Conservation (phyloP, 2,329 filamentous ascomycete genomes). For the Cyphellophora attinorum region DNA sequence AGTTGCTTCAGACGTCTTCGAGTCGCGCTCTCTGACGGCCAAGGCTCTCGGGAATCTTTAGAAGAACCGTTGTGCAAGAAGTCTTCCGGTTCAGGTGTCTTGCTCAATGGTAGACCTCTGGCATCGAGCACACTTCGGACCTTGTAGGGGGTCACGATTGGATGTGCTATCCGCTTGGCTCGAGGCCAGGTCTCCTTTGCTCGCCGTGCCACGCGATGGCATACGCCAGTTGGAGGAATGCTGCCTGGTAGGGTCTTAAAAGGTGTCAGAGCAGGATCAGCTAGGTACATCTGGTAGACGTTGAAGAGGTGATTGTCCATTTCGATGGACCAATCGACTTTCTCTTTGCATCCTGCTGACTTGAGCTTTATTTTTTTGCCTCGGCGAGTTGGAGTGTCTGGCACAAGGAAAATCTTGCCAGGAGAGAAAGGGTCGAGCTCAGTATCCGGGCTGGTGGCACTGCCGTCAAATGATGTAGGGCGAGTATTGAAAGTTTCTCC, state of each 20-base stretch:
- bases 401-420: conserved; percentile 24
- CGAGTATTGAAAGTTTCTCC: conserved; percentile 48
- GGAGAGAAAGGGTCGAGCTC: conserved; percentile 49
- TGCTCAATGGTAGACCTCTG: conserved; percentile 9
- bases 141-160: conserved; percentile 16
- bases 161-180: conserved; percentile 20
- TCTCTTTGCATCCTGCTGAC: conserved; percentile 17
- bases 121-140: conserved; percentile 17
- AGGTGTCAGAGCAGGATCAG: conserved; percentile 55
- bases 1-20: conserved; percentile 49
- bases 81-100: conserved; percentile 18
- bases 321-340: conserved; percentile 45
- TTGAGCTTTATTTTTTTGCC: conserved; percentile 21
- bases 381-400: conserved; percentile 29
- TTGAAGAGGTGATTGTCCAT: conserved; percentile 61
- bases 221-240: conserved; percentile 54
- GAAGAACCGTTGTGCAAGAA: conserved; percentile 14
- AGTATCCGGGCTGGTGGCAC: conserved; percentile 52
- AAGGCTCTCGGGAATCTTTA: conserved; percentile 29
- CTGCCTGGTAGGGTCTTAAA: conserved; percentile 59
- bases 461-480: conserved; percentile 45
- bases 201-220: conserved; percentile 52
- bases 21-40: conserved; percentile 50
- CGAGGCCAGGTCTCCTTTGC: conserved; percentile 52
- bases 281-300: conserved; percentile 56